These are phyloP conservation scores for Pelargonium nanum DNA, from an alignment of 345 rosid species.

Conservation along the genomic window DNA sequence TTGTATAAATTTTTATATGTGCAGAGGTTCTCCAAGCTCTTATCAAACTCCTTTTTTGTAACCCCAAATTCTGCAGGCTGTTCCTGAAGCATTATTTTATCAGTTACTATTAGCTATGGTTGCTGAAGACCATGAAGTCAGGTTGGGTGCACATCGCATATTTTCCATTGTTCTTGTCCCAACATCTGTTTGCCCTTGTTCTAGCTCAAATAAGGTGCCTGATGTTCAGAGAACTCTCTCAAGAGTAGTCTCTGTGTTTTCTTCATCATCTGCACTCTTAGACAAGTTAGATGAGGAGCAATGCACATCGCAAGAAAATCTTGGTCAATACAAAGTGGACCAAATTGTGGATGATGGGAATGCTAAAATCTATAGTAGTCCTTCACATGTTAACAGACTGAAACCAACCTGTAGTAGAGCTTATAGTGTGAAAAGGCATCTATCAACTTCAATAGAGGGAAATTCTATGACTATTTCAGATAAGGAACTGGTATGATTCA, in stretches of 20 bases:
- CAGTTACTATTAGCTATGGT: conserved; percentile 91
- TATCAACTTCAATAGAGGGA: conserved; percentile 18
- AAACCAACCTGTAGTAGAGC: conserved; percentile 45
- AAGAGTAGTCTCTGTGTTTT: conserved; percentile 89
- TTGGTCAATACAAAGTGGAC: conserved; percentile 19
- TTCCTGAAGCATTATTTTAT: conserved; percentile 90
- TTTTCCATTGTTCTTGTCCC: conserved; percentile 94
- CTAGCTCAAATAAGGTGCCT: conserved; percentile 39
- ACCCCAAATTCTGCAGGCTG: conserved; percentile 40
- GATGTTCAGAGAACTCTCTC: conserved; percentile 69
- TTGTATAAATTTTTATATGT: neutral
- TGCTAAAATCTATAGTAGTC: conserved; percentile 3
- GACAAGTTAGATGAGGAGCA: conserved; percentile 68
- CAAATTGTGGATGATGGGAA: conserved; percentile 27
- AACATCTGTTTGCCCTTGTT: conserved; percentile 58
- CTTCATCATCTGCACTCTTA: conserved; percentile 96
- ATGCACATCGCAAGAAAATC: conserved; percentile 21
- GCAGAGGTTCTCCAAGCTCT: neutral
- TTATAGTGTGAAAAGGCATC: conserved; percentile 18
- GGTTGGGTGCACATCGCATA: conserved; percentile 85
- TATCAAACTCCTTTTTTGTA: neutral
- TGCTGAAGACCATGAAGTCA: conserved; percentile 84
- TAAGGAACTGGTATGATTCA: conserved; percentile 38
- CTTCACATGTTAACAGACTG: conserved; percentile 39
- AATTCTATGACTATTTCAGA: conserved; percentile 13